These are phyloP conservation scores for Aspergillus fischeri DNA, from an alignment of 2,329 filamentous ascomycete species.

Conservation along the genomic window DNA sequence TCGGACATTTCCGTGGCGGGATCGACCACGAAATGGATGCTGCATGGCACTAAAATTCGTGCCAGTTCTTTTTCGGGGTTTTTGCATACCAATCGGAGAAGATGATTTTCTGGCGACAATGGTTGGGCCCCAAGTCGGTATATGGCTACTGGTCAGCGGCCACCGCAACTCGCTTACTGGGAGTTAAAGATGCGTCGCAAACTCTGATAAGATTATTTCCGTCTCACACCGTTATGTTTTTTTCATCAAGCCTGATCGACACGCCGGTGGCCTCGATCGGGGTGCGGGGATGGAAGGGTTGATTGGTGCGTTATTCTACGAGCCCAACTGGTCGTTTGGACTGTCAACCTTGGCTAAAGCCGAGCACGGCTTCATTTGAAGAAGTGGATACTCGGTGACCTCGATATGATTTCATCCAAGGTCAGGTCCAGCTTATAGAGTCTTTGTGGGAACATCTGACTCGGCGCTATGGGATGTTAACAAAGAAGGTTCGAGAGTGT, in stretches of 20 bases:
- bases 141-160: not conserved
- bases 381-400: not conserved
- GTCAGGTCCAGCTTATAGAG: not conserved
- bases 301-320: conserved; percentile 30
- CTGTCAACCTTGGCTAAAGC: not conserved
- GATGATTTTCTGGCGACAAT: not conserved
- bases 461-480: not conserved
- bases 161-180: not conserved
- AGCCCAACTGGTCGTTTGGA: conserved; percentile 7
- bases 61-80: not conserved
- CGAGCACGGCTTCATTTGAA: not conserved
- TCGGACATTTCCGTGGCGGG: not conserved
- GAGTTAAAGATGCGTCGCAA: not conserved
- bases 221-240: not conserved
- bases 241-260: conserved; percentile 20
- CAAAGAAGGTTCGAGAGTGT: not conserved
- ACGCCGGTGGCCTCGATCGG: conserved; percentile 21
- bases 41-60: not conserved
- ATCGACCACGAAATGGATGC: not conserved
- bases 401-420: not conserved
- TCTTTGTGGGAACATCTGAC: not conserved
- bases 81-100: not conserved
- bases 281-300: conserved; percentile 17
- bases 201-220: not conserved
- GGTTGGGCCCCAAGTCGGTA: not conserved